Conservation (phyloP, 352 stramenopile species). For the Phytophthora agathidicida region DNA sequence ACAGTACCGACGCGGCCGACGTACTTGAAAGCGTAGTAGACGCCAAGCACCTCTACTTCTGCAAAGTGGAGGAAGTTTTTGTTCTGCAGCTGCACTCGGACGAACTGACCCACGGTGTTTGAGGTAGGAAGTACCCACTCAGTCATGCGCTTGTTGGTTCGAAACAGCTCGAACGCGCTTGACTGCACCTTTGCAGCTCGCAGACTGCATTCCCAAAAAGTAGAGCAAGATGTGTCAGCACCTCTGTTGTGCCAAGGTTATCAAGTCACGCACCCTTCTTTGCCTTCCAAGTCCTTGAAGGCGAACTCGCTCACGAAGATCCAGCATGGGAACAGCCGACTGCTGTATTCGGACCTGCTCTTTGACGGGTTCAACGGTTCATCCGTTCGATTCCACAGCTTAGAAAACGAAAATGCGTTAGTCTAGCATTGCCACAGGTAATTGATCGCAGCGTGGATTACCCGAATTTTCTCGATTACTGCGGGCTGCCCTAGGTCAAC, state of each 20-base stretch:
- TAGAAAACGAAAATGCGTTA: constrained; percentile 50
- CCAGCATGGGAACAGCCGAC: constrained; percentile 92
- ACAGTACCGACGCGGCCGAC: constrained; percentile 83
- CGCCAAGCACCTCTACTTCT: constrained; percentile 92
- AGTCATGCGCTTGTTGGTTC: constrained; percentile 74
- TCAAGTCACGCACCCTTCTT: constrained; percentile 54
- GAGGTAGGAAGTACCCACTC: constrained; percentile 89
- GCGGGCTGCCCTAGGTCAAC: constrained; percentile 87
- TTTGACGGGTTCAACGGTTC: constrained; percentile 81
- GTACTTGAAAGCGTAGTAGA: constrained; percentile 83
- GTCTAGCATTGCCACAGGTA: too few relatives aligned
- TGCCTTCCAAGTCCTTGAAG: constrained; percentile 83
- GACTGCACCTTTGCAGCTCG: constrained; percentile 83
- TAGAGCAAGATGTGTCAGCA: not conserved
- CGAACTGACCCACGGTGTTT: constrained; percentile 81
- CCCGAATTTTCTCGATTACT: constrained; percentile 80
- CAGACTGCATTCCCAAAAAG: constrained; percentile 41
- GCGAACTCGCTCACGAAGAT: constrained; percentile 91
- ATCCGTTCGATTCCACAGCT: constrained; percentile 93
- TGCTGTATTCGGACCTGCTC: constrained; percentile 75
- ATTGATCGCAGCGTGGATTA: too few relatives aligned
- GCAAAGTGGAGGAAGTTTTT: constrained; percentile 92
- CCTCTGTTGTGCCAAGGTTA: not conserved
- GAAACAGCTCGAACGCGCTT: constrained; percentile 82
- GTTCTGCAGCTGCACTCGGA: constrained; percentile 89